A percentile compares a stretch with the other conserved stretches of the same genome.
Conservation (phyloP, 129 eudicot genomes). For the Scalesia atractyloides region DNA sequence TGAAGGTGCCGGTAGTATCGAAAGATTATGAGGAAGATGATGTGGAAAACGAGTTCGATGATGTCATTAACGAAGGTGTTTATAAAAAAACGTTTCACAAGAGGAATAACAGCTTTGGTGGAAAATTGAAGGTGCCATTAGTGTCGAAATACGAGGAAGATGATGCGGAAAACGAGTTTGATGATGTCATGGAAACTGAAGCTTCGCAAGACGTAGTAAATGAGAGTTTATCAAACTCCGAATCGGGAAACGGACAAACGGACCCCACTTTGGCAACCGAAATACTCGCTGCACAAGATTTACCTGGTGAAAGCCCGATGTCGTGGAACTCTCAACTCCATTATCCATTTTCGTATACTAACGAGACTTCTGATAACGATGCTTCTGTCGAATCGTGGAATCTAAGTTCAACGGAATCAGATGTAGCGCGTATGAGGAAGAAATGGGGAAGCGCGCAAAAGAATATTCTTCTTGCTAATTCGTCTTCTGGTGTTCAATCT, state of each 20-base stretch:
- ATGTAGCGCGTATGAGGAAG: constrained; percentile 91
- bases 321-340: constrained; percentile 75
- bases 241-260: constrained; percentile 50
- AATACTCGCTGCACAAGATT: constrained; percentile 60
- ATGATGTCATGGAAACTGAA: constrained; percentile 39
- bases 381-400: constrained; percentile 84
- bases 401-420: constrained; percentile 63
- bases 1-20: constrained; percentile 46
- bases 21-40: constrained; percentile 3
- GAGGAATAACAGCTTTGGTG: constrained; percentile 57
- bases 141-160: constrained; percentile 40
- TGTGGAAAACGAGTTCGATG: no score
- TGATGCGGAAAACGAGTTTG: constrained; percentile 57
- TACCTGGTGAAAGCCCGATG: constrained; percentile 84
- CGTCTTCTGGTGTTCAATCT: constrained; percentile 55
- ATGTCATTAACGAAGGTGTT: constrained; percentile 14
- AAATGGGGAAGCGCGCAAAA: constrained; percentile 97
- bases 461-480: constrained; percentile 54
- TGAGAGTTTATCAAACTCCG: constrained; percentile 55
- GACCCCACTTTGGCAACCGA: constrained; percentile 42
- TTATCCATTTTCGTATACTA: constrained; percentile 60
- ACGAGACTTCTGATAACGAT: constrained; percentile 74
- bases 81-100: constrained; percentile 42
- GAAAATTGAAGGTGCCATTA: constrained; percentile 47
- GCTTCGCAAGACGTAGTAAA: constrained; percentile 32